phyloP scores from a whole-genome alignment of 345 rosid species.

The Ceriops decandra region DNA sequence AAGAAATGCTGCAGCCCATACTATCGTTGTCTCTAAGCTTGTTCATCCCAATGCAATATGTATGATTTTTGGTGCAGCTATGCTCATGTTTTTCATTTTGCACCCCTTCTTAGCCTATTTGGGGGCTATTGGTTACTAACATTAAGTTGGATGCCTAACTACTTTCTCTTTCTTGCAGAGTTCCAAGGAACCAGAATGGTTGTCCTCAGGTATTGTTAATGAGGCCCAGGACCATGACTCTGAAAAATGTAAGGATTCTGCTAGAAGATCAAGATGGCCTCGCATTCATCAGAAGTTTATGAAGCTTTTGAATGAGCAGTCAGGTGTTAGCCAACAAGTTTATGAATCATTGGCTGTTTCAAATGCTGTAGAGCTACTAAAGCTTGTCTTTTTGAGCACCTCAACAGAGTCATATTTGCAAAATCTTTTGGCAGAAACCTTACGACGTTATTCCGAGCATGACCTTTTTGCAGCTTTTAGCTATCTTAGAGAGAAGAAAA shows the following conservation, averaged over 20 bases:
- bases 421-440: slow-evolving; percentile 68
- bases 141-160: slow-evolving; percentile 10
- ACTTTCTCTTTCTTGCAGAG: slow-evolving; percentile 30
- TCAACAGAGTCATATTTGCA: slow-evolving; percentile 59
- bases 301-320: slow-evolving; percentile 53
- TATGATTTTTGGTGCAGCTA: background rate
- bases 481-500: slow-evolving; percentile 82
- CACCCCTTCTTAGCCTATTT: background rate
- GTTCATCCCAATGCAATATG: background rate
- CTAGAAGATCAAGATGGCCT: slow-evolving; percentile 39
- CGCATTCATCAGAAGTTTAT: slow-evolving; percentile 50
- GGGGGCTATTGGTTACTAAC: slow-evolving; percentile 6
- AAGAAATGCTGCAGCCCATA: background rate
- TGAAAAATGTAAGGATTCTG: slow-evolving; percentile 41
- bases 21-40: background rate
- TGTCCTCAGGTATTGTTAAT: slow-evolving; percentile 33
- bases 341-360: slow-evolving; percentile 75
- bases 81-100: background rate
- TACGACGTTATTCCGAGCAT: slow-evolving; percentile 79
- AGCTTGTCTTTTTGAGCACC: slow-evolving; percentile 83
- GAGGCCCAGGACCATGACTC: slow-evolving; percentile 33
- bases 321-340: slow-evolving; percentile 43
- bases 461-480: slow-evolving; percentile 92
- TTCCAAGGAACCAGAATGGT: slow-evolving; percentile 38
- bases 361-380: slow-evolving; percentile 84